Evolutionary conservation across 2,329 filamentous ascomycete genomes (phyloP).

Genomic region (Alternaria arborescens): DNA sequence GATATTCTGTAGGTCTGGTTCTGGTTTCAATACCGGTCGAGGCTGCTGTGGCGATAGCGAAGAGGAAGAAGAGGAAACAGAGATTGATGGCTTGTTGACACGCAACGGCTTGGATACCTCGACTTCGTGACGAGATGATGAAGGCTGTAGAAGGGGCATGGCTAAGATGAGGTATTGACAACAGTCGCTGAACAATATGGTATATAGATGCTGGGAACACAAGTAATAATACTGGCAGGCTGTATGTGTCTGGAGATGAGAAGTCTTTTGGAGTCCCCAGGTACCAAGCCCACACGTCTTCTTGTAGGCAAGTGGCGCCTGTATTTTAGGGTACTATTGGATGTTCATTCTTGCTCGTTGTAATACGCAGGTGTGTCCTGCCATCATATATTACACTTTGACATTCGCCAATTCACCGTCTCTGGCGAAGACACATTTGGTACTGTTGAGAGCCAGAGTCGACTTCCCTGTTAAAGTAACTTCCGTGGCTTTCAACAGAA

Average conservation of each 20-base stretch:
- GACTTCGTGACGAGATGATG: neutral
- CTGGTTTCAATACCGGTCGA: neutral
- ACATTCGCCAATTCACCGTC: neutral
- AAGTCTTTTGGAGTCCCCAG: neutral
- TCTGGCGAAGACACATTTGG: neutral
- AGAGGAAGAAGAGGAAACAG: neutral
- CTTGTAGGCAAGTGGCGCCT: neutral
- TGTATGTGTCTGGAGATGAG: neutral
- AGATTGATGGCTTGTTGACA: neutral
- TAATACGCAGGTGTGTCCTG: neutral
- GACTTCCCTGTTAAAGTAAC: neutral
- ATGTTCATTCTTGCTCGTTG: neutral
- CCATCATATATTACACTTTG: neutral
- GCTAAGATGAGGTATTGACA: neutral
- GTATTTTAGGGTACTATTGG: neutral
- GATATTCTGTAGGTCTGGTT: neutral
- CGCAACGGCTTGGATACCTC: neutral
- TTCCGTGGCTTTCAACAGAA: neutral
- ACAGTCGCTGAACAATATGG: neutral
- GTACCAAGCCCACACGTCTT: neutral
- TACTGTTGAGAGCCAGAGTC: constrained; percentile 2
- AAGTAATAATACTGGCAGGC: neutral
- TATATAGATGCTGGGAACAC: neutral
- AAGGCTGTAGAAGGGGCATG: neutral
- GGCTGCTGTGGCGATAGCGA: neutral